phyloP scores from a whole-genome alignment of 768 basidiomycete species.

The Mycena kentingensis region DNA sequence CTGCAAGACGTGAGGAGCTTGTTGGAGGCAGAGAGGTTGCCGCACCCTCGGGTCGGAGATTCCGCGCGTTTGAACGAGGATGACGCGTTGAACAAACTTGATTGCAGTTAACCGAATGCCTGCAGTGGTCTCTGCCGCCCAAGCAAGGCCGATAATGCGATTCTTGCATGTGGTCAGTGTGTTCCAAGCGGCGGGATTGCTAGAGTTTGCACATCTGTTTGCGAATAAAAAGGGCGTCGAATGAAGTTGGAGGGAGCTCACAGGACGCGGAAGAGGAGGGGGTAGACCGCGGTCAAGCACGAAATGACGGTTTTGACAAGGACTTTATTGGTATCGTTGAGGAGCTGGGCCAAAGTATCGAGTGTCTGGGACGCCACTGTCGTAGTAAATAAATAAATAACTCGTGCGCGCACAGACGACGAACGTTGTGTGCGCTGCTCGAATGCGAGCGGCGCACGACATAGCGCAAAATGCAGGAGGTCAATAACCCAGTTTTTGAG shows the following conservation, averaged over 20 bases:
- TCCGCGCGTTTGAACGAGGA: slow-evolving; percentile 88
- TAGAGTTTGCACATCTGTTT: slow-evolving; percentile 76
- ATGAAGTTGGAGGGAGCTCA: slow-evolving; percentile 40
- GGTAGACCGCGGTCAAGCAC: slow-evolving; percentile 79
- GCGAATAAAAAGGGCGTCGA: slow-evolving; percentile 10
- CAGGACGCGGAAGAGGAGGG: slow-evolving; percentile 83
- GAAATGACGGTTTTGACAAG: slow-evolving; percentile 83
- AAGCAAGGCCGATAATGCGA: slow-evolving; percentile 72
- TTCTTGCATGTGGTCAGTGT: slow-evolving; percentile 64
- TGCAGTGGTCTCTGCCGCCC: slow-evolving; percentile 50
- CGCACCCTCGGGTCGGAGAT: slow-evolving; percentile 88
- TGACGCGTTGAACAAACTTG: slow-evolving; percentile 90
- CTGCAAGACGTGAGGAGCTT: slow-evolving; percentile 42
- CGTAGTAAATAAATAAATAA: slow-evolving; percentile 34
- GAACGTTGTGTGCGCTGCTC: slow-evolving; percentile 83
- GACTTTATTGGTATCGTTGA: slow-evolving; percentile 64
- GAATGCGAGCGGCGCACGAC: slow-evolving; percentile 69
- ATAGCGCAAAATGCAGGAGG: slow-evolving; percentile 86
- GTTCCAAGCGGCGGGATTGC: slow-evolving; percentile 72
- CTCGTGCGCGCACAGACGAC: slow-evolving; percentile 46
- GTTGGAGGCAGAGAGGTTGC: slow-evolving; percentile 19
- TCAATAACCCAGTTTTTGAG: slow-evolving; percentile 94
- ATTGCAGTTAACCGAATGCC: slow-evolving; percentile 82
- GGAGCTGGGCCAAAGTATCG: slow-evolving; percentile 67
- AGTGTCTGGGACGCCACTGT: slow-evolving; percentile 77